Conservation (phyloP, 257 asterid species). For the Verbena officinalis region DNA sequence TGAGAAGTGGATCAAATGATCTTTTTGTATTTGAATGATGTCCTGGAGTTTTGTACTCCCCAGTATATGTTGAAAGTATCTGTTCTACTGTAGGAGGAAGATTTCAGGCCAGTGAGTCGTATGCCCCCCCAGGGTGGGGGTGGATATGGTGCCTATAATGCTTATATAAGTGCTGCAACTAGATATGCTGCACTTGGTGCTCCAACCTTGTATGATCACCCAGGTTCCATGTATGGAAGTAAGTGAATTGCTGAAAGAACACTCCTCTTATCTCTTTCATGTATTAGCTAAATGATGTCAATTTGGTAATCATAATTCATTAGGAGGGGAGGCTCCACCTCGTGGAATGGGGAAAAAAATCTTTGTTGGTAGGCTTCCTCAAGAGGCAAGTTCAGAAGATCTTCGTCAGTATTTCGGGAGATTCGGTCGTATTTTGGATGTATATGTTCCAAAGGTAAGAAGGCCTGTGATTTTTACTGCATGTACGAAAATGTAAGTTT, state of each 20-base stretch:
- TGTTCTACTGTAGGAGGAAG: conserved; percentile 66
- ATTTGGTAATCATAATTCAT: conserved; percentile 26
- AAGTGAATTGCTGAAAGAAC: conserved; percentile 38
- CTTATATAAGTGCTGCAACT: conserved; percentile 89
- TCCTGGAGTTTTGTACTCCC: neutral
- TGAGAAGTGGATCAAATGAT: neutral
- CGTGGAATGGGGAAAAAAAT: conserved; percentile 96
- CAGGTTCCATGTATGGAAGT: conserved; percentile 83
- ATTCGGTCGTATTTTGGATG: conserved; percentile 95
- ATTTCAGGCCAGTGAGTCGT: conserved; percentile 73
- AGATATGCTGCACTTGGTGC: conserved; percentile 99
- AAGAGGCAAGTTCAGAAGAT: conserved; percentile 93
- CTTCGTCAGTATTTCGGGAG: conserved; percentile 95
- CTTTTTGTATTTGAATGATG: neutral
- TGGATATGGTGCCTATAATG: conserved; percentile 97
- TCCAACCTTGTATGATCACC: conserved; percentile 90
- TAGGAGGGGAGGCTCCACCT: conserved; percentile 65
- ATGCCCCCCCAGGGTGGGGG: conserved; percentile 60
- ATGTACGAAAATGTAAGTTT: neutral
- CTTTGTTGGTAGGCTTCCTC: conserved; percentile 98
- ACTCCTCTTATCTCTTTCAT: neutral
- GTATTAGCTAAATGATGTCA: conserved; percentile 7
- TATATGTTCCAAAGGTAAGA: conserved; percentile 91
- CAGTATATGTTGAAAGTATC: neutral
- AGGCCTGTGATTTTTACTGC: conserved; percentile 13